Base-by-base conservation (phyloP, 768 basidiomycete genomes). In the Tricholoma matsutake region DNA sequence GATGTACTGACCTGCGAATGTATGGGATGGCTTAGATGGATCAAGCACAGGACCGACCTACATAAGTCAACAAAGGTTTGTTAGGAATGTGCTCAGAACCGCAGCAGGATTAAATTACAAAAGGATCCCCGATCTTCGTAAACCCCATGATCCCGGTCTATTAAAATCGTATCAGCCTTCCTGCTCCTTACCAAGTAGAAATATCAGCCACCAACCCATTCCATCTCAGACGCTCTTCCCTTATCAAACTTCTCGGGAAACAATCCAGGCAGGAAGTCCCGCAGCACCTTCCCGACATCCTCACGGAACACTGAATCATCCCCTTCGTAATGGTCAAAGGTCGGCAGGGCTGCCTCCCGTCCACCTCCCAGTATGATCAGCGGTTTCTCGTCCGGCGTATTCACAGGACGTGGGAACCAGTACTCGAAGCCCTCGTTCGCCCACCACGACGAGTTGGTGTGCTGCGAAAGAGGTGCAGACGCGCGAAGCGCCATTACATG, bases 131-230 rank as follows among this genome's bases (percentile, higher is more conserved):
- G 0, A 74, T 75, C 57, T 74, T 76, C 0, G 91, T 89, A 65
- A 76, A 90, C 0, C 85, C 92, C 90, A 92, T 92, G 47, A 94
- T 91, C 0, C 92, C 93, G 0, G 88, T 91, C 92, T 92, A 64
- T 49, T 14, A 28, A 59, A 43, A 28, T 14, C 57, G 59, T 20
- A 10, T 34, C 14, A 31, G 29, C 6, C 6, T 4, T 14, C 8
- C 8, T 31, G 8, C 29, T 10, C 16, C 41, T 41, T 32, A 51
- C 18, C 13, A 10, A 54, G 54, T 41, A 52, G 2, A 34, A 54
- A 16, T 18, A 13, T 58, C 25, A 11, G 57, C 35, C 1, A 73
- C 82, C 45, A 54, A 90, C 91, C 92, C 93, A 95, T 79, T 94
- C 90, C 81, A 86, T 84, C 70, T 91, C 89, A 6, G 86, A 85